Evolutionary conservation across 768 basidiomycete species (phyloP).

Genomic region (Leccinum rimulosum): DNA sequence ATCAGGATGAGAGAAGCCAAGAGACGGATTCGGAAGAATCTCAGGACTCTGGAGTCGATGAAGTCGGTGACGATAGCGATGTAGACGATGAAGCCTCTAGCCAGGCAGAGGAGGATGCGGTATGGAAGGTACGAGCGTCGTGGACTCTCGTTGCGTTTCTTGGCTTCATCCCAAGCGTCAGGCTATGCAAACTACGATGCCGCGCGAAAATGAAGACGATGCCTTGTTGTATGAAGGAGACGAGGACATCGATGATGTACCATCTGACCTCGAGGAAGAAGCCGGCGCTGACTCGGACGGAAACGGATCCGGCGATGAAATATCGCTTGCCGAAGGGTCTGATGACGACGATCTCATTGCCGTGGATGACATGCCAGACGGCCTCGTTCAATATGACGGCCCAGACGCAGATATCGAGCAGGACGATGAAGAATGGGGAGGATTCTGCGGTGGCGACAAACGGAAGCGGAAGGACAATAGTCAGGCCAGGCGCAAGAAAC

Average conservation of each 20-base stretch:
- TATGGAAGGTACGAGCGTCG: conserved; percentile 74
- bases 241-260: conserved; percentile 32
- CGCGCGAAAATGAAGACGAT: conserved; percentile 51
- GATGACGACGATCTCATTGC: conserved; percentile 71
- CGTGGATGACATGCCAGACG: conserved; percentile 51
- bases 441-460: conserved; percentile 51
- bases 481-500: conserved; percentile 62
- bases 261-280: conserved; percentile 30
- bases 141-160: not conserved
- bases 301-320: conserved; percentile 39
- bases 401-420: conserved; percentile 38
- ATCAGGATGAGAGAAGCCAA: conserved; percentile 30
- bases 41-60: conserved; percentile 32
- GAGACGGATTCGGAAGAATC: conserved; percentile 20
- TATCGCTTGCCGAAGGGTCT: conserved; percentile 62
- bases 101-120: conserved; percentile 58
- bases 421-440: conserved; percentile 30
- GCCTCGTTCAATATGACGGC: conserved; percentile 60
- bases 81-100: not conserved
- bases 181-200: conserved; percentile 91
- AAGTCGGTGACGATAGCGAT: conserved; percentile 45
- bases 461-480: conserved; percentile 41
- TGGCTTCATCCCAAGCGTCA: conserved; percentile 28
- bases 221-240: conserved; percentile 34
- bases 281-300: conserved; percentile 26